phyloP scores from a whole-genome alignment of 331 rosid genomes.

The Phaseolus coccineus region DNA sequence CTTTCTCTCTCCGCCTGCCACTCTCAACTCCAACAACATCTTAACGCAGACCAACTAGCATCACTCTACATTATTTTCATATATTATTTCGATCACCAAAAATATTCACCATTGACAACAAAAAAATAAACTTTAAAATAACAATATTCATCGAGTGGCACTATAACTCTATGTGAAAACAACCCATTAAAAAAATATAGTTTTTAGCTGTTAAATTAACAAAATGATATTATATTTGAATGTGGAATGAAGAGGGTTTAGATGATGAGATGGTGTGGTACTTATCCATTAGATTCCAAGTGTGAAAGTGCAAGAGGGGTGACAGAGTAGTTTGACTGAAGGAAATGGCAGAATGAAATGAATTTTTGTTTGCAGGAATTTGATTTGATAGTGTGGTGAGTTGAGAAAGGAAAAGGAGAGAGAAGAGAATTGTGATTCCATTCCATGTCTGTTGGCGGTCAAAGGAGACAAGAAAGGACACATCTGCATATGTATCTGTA shows the following conservation, averaged over 20 bases:
- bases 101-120: background rate
- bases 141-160: no score
- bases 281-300: background rate
- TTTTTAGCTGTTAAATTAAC: no score
- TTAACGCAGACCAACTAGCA: background rate
- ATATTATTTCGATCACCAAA: background rate
- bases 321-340: constrained; percentile 1
- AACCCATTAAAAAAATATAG: no score
- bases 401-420: background rate
- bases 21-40: constrained; percentile 24
- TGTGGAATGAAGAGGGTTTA: no score
- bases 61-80: background rate
- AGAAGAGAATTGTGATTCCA: background rate
- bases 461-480: constrained; percentile 26
- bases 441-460: background rate
- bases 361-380: background rate
- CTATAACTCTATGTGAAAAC: no score
- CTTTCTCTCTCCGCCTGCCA: constrained; percentile 26
- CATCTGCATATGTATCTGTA: background rate
- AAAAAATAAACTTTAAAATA: background rate
- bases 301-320: background rate
- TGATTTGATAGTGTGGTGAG: background rate
- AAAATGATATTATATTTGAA: no score
- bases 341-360: background rate
- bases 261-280: no score